Conservation (phyloP, 129 eudicot genomes). For the Sambucus nigra region DNA sequence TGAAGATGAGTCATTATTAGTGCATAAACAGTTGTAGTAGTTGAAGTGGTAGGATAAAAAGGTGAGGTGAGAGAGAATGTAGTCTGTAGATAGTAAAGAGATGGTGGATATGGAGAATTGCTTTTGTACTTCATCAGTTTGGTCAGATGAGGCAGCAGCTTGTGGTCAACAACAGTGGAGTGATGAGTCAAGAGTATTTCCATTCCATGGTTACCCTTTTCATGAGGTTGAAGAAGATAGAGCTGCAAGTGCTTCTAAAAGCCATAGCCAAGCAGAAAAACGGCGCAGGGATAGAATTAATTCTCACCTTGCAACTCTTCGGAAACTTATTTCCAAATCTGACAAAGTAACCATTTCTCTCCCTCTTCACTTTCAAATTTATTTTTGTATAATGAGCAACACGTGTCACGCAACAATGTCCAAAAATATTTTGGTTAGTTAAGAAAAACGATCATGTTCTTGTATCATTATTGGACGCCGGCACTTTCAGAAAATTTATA, state of each 20-base stretch:
- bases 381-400: too few species aligned
- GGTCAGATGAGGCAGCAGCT: constrained; percentile 14
- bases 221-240: constrained; percentile 16
- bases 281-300: constrained; percentile 88
- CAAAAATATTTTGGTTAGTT: too few species aligned
- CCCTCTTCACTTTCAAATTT: too few species aligned
- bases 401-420: too few species aligned
- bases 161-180: constrained; percentile 3
- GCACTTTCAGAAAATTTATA: too few species aligned
- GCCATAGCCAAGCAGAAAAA: constrained; percentile 94
- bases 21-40: constrained; percentile 2
- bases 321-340: constrained; percentile 62
- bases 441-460: too few species aligned
- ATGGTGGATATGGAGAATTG: constrained; percentile 31
- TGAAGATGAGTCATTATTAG: not conserved
- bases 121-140: constrained; percentile 10
- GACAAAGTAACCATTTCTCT: constrained; percentile 51
- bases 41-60: constrained; percentile 2
- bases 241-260: constrained; percentile 52
- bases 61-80: not conserved
- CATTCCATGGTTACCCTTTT: not conserved
- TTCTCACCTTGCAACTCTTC: constrained; percentile 69
- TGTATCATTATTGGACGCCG: too few species aligned
- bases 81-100: too few species aligned
- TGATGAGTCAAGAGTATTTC: constrained; percentile 9